These are phyloP conservation scores for Colletotrichum melonis DNA, from an alignment of 2,329 filamentous ascomycete genomes.

Conservation along the genomic window DNA sequence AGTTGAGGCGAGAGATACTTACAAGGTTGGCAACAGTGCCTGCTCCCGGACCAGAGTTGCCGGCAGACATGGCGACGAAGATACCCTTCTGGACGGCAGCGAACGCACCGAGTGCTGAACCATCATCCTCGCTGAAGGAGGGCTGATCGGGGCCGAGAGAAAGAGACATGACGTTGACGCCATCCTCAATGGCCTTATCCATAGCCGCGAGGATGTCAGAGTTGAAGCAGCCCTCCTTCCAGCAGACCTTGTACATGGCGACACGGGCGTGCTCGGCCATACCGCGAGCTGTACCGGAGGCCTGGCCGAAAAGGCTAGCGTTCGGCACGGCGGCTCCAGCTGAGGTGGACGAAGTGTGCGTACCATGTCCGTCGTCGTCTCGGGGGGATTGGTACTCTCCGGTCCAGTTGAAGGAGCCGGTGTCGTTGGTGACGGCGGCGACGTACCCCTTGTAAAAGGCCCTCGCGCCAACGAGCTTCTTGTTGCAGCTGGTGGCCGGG, in stretches of 20 bases:
- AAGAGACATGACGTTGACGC: slow-evolving; percentile 22
- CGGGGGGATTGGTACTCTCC: background rate
- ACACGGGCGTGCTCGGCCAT: slow-evolving; percentile 16
- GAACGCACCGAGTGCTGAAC: background rate
- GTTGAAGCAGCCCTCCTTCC: slow-evolving; percentile 1
- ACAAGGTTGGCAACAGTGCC: background rate
- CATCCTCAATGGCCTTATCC: slow-evolving; percentile 26
- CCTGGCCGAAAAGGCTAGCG: slow-evolving; percentile 14
- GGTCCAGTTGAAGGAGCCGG: slow-evolving; percentile 5
- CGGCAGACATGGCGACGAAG: slow-evolving; percentile 5
- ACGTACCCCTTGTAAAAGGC: slow-evolving; percentile 20
- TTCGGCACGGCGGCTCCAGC: background rate
- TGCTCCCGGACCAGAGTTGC: slow-evolving; percentile 6
- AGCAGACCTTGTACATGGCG: slow-evolving; percentile 28
- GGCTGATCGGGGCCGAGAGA: background rate
- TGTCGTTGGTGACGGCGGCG: background rate
- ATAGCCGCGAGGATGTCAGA: slow-evolving; percentile 18
- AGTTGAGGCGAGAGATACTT: background rate
- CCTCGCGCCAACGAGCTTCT: slow-evolving; percentile 34
- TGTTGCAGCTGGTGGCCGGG: slow-evolving; percentile 26
- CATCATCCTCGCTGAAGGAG: background rate
- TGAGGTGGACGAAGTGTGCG: slow-evolving; percentile 20
- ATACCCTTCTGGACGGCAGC: slow-evolving; percentile 13
- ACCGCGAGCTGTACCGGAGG: slow-evolving; percentile 22
- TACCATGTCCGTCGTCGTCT: slow-evolving; percentile 20